Conservation (phyloP, 257 asterid species). For the Forsythia viridissima region DNA sequence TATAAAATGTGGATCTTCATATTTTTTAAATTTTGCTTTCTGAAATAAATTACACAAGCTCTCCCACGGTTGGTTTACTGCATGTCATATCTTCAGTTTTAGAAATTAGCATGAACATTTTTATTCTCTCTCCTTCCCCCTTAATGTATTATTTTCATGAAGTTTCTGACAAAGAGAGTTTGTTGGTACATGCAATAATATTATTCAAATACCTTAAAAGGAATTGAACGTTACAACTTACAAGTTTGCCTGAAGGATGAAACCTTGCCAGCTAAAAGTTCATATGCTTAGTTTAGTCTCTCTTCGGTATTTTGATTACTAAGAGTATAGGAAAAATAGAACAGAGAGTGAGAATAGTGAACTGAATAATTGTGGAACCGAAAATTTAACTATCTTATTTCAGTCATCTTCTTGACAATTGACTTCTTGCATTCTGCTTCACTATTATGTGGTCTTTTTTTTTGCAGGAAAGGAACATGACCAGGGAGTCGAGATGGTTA, state of each 20-base stretch:
- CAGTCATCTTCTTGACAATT: background rate
- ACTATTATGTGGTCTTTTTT: slow-evolving; percentile 14
- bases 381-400: background rate
- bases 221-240: background rate
- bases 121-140: background rate
- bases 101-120: background rate
- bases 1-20: slow-evolving; percentile 2
- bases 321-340: background rate
- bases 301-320: background rate
- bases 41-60: slow-evolving; percentile 3
- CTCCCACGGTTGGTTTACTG: background rate
- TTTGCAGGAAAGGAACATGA: slow-evolving; percentile 71
- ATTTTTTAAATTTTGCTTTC: background rate
- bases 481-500: slow-evolving; percentile 87
- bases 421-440: slow-evolving; percentile 9
- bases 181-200: background rate
- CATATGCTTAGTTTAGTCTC: background rate
- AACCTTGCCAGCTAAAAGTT: background rate
- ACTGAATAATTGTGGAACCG: background rate
- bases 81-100: background rate
- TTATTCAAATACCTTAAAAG: background rate
- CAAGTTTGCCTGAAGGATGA: background rate
- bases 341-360: slow-evolving; percentile 4
- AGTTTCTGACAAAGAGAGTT: background rate
- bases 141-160: background rate